Evolutionary conservation across 345 rosid species (phyloP).

Genomic region (Carallia brachiata): DNA sequence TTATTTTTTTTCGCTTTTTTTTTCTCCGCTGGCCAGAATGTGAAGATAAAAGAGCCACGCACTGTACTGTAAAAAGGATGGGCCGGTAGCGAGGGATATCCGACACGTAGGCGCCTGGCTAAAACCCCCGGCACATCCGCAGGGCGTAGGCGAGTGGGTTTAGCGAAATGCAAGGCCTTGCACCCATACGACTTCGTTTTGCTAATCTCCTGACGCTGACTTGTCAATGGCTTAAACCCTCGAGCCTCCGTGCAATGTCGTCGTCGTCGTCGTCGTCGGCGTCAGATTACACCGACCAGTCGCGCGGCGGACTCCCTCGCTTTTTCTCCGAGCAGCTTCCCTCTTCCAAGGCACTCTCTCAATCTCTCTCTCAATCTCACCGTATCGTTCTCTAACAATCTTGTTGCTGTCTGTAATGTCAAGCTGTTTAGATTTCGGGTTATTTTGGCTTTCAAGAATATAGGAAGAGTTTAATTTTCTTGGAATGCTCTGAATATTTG

Average conservation of each 20-base stretch:
- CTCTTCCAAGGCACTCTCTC: conserved; percentile 34
- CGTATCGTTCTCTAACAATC: background rate
- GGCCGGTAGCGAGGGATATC: no score
- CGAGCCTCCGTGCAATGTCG: conserved; percentile 25
- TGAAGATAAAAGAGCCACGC: no score
- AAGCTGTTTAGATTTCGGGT: no score
- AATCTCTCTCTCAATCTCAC: conserved; percentile 42
- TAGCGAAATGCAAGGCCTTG: conserved; percentile 36
- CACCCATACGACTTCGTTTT: conserved; percentile 37
- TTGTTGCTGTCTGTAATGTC: background rate
- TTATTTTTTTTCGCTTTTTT: no score
- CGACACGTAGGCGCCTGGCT: no score
- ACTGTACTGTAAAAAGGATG: no score
- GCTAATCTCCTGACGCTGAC: conserved; percentile 28
- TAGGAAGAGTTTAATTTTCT: no score
- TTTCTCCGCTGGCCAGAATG: no score
- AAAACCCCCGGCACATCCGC: no score
- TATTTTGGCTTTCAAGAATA: background rate
- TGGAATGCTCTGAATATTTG: no score
- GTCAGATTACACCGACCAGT: conserved; percentile 1
- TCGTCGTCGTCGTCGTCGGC: conserved; percentile 25
- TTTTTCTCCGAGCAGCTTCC: conserved; percentile 69
- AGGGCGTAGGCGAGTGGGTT: background rate
- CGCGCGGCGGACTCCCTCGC: background rate
- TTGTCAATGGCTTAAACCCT: conserved; percentile 34